phyloP scores from a whole-genome alignment of 208 protist species.

The Balamuthia mandrillaris region DNA sequence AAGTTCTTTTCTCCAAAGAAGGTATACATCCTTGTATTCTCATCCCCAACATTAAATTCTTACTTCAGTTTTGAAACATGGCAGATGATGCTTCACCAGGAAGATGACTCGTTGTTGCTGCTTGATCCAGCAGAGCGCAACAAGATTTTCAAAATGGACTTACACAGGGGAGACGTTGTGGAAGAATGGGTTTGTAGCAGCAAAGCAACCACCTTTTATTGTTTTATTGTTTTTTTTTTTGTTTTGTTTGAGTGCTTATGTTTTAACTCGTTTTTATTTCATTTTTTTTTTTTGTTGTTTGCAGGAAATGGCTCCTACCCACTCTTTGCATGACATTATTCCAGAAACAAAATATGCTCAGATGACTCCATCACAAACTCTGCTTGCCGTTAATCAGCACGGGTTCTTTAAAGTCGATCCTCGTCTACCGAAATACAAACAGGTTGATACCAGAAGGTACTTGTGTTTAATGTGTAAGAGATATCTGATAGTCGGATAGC shows the following conservation, averaged over 20 bases:
- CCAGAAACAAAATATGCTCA: conserved; percentile 65
- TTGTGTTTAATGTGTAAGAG: neutral
- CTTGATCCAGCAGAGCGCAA: conserved; percentile 49
- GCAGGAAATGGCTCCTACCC: conserved; percentile 2
- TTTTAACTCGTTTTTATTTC: neutral
- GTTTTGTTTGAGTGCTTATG: neutral
- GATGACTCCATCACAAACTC: neutral
- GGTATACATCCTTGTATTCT: neutral
- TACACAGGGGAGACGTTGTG: conserved; percentile 68
- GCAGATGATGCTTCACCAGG: conserved; percentile 70
- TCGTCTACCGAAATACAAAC: conserved; percentile 47
- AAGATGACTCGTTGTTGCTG: conserved; percentile 61
- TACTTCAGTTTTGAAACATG: neutral
- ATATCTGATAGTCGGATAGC: neutral
- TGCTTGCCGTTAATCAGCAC: conserved; percentile 58
- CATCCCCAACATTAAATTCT: neutral
- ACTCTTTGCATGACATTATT: conserved; percentile 40
- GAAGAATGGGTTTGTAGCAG: conserved; percentile 54
- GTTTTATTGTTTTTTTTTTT: too few relatives aligned
- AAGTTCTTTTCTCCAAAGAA: conserved; percentile 59
- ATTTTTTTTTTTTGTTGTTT: neutral
- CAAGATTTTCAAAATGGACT: conserved; percentile 64
- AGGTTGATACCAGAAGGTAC: conserved; percentile 42
- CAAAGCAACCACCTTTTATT: neutral
- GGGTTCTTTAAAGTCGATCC: conserved; percentile 63